These are phyloP conservation scores for Pyricularia grisea DNA, from an alignment of 2,329 filamentous ascomycete species.

Conservation along the genomic window DNA sequence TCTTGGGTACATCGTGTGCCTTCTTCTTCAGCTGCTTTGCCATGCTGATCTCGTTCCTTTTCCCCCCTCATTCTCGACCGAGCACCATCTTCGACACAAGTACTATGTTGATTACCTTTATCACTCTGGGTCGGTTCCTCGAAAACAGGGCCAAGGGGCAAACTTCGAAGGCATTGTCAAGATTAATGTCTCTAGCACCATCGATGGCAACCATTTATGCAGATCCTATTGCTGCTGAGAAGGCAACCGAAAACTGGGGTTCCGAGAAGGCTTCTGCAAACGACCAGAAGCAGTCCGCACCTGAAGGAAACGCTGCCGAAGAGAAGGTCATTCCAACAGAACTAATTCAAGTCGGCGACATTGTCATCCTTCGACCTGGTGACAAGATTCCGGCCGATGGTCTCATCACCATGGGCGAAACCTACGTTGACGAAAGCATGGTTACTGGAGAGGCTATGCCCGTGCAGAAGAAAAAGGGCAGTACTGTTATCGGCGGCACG, in stretches of 20 bases:
- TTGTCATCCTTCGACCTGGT: constrained; percentile 85
- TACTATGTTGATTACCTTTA: constrained; percentile 96
- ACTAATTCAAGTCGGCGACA: constrained; percentile 84
- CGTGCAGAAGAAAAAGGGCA: constrained; percentile 77
- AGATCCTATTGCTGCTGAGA: constrained; percentile 88
- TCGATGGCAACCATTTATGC: constrained; percentile 96
- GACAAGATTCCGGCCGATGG: constrained; percentile 97
- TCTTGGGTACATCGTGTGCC: constrained; percentile 85
- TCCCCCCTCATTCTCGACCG: constrained; percentile 69
- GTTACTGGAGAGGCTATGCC: constrained; percentile 96
- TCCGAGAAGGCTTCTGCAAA: constrained; percentile 21
- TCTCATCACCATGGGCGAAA: constrained; percentile 76
- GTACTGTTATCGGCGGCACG: constrained; percentile 78
- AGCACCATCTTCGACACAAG: constrained; percentile 94
- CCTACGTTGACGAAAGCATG: constrained; percentile 96
- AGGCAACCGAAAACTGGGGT: constrained; percentile 74
- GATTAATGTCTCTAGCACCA: constrained; percentile 89
- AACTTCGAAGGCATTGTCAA: constrained; percentile 86
- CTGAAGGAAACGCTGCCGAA: constrained; percentile 56
- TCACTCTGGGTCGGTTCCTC: constrained; percentile 80
- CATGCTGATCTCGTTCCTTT: constrained; percentile 72
- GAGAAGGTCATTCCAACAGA: constrained; percentile 88
- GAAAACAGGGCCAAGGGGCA: constrained; percentile 95
- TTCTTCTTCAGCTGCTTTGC: constrained; percentile 91
- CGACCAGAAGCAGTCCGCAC: constrained; percentile 34